A percentile compares a stretch with the other conserved stretches of the same genome.
Conservation (phyloP, 2,329 filamentous ascomycete species). For the Verticillium nonalfalfae region DNA sequence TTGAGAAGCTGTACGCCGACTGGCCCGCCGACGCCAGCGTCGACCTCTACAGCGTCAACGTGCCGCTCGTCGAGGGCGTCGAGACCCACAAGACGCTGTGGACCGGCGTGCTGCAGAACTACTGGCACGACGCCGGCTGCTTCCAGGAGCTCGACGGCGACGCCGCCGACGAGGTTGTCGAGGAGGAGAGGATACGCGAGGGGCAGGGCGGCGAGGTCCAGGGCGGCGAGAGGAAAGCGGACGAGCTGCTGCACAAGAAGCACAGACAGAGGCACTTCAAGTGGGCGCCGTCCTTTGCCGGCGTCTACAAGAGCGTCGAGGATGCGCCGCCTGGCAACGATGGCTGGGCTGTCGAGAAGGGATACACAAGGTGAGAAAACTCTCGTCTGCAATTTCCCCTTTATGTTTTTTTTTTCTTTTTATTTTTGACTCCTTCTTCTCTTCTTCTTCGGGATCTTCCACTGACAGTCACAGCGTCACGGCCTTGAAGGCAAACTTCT, state of each 20-base stretch:
- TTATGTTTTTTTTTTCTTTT: not conserved
- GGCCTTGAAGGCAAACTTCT: constrained; percentile 87
- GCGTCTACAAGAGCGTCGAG: constrained; percentile 84
- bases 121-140: constrained; percentile 78
- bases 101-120: constrained; percentile 84
- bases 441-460: not conserved
- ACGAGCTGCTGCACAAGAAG: constrained; percentile 20
- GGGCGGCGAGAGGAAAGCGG: constrained; percentile 19
- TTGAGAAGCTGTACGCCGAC: constrained; percentile 71
- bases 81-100: constrained; percentile 68
- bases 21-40: constrained; percentile 62
- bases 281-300: constrained; percentile 82
- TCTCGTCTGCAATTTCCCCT: not conserved
- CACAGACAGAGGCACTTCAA: constrained; percentile 86
- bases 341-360: constrained; percentile 86
- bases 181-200: constrained; percentile 69
- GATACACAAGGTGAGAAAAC: constrained; percentile 66
- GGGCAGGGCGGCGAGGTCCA: constrained; percentile 40
- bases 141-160: constrained; percentile 74
- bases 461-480: constrained; percentile 59
- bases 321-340: constrained; percentile 76
- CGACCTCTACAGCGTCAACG: constrained; percentile 87
- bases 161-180: constrained; percentile 56
- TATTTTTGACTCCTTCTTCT: not conserved
- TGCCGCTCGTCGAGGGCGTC: constrained; percentile 75